Conservation (phyloP, 768 basidiomycete genomes). For the Pholiota molesta region DNA sequence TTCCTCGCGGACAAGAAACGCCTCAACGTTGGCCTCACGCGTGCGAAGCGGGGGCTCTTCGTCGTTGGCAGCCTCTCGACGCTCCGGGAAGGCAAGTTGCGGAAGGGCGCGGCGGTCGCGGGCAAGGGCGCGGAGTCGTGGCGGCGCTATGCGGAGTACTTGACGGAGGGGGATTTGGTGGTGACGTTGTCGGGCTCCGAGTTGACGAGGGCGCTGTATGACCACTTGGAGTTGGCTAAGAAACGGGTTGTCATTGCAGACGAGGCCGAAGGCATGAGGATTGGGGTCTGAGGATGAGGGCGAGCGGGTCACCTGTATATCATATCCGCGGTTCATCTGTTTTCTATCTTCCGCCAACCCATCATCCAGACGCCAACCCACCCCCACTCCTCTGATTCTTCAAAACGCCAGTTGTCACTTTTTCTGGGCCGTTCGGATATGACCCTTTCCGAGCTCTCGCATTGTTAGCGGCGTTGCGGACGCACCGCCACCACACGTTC, state of each 20-base stretch:
- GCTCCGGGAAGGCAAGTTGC: constrained; percentile 49
- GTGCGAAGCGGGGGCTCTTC: constrained; percentile 85
- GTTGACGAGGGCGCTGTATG: constrained; percentile 46
- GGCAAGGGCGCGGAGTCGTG: constrained; percentile 57
- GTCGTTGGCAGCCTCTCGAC: constrained; percentile 77
- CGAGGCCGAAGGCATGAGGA: background rate
- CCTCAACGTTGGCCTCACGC: constrained; percentile 89
- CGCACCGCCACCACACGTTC: too few species aligned
- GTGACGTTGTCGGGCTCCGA: constrained; percentile 46
- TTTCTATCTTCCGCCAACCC: background rate
- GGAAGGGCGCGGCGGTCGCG: constrained; percentile 18
- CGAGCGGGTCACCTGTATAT: background rate
- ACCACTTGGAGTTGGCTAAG: constrained; percentile 18
- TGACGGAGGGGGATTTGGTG: constrained; percentile 56
- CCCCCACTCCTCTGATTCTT: background rate
- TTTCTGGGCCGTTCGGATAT: background rate
- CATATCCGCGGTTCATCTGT: background rate
- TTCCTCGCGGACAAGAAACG: constrained; percentile 87
- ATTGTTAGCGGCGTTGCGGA: too few species aligned
- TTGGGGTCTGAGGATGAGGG: background rate
- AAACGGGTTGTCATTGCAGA: constrained; percentile 8
- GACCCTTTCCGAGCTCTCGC: too few species aligned
- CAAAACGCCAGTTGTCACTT: background rate
- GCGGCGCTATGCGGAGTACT: constrained; percentile 61
- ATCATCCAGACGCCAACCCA: background rate